phyloP scores from a whole-genome alignment of 2,329 filamentous ascomycete species.

The Pestalotiopsis sp. region DNA sequence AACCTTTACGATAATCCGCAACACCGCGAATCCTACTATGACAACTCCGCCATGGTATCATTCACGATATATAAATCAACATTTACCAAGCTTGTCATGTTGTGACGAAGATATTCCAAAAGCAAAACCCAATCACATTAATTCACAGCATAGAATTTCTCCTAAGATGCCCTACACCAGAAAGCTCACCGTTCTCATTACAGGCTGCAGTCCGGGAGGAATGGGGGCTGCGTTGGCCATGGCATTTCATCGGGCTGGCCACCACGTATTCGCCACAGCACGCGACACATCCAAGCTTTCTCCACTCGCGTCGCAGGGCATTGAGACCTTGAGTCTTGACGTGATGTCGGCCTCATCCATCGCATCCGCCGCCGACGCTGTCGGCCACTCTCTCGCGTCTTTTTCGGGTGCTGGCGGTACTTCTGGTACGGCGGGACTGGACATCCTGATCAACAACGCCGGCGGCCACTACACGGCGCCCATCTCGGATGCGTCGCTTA shows the following conservation, averaged over 20 bases:
- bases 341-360: constrained; percentile 7
- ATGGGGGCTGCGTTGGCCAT: constrained; percentile 12
- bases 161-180: not conserved
- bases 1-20: not conserved
- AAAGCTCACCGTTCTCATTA: constrained; percentile 12
- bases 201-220: constrained; percentile 13
- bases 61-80: not conserved
- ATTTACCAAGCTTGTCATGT: too few species aligned
- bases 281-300: constrained; percentile 9
- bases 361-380: not conserved
- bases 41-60: not conserved
- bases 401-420: not conserved
- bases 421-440: not conserved
- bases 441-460: constrained; percentile 12
- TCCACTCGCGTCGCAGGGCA: constrained; percentile 2
- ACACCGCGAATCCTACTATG: not conserved
- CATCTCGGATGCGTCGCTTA: constrained; percentile 1
- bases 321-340: constrained; percentile 2
- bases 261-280: constrained; percentile 14
- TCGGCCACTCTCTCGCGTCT: not conserved
- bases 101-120: too few species aligned
- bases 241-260: constrained; percentile 11
- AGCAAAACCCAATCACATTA: not conserved
- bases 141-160: not conserved
- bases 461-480: constrained; percentile 1